Evolutionary conservation across 2,329 filamentous ascomycete genomes (phyloP).

Genomic region (Thermothelomyces thermophilus): DNA sequence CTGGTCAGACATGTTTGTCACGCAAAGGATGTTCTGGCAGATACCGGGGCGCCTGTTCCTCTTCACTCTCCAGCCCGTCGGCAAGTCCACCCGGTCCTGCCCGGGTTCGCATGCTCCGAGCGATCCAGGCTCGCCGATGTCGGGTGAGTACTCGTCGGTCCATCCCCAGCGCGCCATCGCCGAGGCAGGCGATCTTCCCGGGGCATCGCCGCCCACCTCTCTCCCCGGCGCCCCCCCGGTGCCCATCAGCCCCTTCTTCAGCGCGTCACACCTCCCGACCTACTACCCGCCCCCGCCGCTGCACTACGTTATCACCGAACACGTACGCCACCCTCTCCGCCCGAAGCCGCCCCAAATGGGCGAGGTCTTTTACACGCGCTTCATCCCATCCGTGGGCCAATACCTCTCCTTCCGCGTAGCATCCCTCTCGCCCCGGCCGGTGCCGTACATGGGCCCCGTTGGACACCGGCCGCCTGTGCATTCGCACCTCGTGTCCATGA

Average conservation of each 20-base stretch:
- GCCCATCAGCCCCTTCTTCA: slow-evolving; percentile 66
- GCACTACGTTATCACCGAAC: slow-evolving; percentile 72
- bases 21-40: slow-evolving; percentile 83
- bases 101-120: slow-evolving; percentile 48
- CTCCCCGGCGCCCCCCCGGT: slow-evolving; percentile 32
- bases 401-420: slow-evolving; percentile 87
- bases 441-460: slow-evolving; percentile 57
- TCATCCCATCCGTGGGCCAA: slow-evolving; percentile 71
- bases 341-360: slow-evolving; percentile 86
- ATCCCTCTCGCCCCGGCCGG: slow-evolving; percentile 56
- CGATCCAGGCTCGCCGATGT: slow-evolving; percentile 46
- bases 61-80: slow-evolving; percentile 64
- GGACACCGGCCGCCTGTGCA: slow-evolving; percentile 36
- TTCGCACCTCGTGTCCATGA: slow-evolving; percentile 37
- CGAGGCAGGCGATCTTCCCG: slow-evolving; percentile 35
- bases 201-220: slow-evolving; percentile 33
- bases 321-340: slow-evolving; percentile 76
- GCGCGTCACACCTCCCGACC: slow-evolving; percentile 77
- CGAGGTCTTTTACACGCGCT: slow-evolving; percentile 85
- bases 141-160: slow-evolving; percentile 15
- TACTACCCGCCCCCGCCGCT: slow-evolving; percentile 81
- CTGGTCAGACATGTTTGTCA: slow-evolving; percentile 79
- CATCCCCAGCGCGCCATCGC: slow-evolving; percentile 22
- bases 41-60: slow-evolving; percentile 80
- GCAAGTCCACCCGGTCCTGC: slow-evolving; percentile 31